Evolutionary conservation across 331 rosid species (phyloP), one percentile per base, ranked within the genome.

Genomic region (Prunus yedoensis): DNA sequence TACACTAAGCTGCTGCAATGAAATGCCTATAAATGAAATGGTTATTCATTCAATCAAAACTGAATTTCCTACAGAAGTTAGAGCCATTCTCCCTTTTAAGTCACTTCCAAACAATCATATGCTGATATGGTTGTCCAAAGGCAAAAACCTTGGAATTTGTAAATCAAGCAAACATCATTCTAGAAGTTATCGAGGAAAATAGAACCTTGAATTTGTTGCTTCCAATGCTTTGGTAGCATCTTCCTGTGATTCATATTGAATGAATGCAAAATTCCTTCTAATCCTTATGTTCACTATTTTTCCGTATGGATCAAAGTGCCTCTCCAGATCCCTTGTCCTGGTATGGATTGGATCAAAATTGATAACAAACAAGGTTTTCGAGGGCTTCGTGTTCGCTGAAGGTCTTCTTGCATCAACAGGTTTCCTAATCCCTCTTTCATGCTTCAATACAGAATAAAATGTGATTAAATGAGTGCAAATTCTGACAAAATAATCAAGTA

Each of bases 311-410:
- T 91, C 97, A 81, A 89, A 91, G 84, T 91, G 97, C 82, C 80
- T 89, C 89, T 91, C 97, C 78, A 91, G 52, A 85, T 91, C 97
- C 87, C 91, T 89, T 75, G 95, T 85, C 88, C 95, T 89, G 43
- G 93, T 83, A 59, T 91, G 86, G 66, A 87, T 87, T n/a, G 97
- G 97, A 75, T 91, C 97, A 86, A 91, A 89, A 75, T 91, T 91
- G 70, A 91, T 91, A 47, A 91, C 85, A 88, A 91, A 91, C 84
- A 89, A 82, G 73, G 95, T 91, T 84, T 89, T 89, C 0, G 95
- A 89, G 68, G 93, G 93, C 75, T 59, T 85, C 21, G 74, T 77
- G 83, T 85, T 89, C 3, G 90, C 76, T 38, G 95, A 85, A 65
- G 97, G 77, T 76, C 84, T 86, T 64, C 49, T 88, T 68, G 91